Percentiles rank a stretch among this genome's conserved stretches.
These are phyloP conservation scores for Cryphonectria naterciae DNA, from an alignment of 2,329 filamentous ascomycete genomes.

Conservation along the genomic window DNA sequence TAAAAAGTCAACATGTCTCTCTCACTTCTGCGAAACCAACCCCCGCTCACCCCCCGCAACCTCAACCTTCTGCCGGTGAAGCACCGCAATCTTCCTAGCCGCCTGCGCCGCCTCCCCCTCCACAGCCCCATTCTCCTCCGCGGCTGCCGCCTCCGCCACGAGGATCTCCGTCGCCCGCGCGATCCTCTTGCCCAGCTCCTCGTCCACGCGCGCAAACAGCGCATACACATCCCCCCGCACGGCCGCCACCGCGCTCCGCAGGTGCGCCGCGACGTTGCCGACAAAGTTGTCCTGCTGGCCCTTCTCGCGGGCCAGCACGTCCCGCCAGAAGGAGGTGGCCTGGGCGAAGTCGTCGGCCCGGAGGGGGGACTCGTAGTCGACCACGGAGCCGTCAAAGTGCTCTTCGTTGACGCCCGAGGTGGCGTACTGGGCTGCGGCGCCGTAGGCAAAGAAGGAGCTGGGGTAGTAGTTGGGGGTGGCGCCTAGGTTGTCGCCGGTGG, in stretches of 20 bases:
- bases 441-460: constrained; percentile 9
- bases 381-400: constrained; percentile 26
- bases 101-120: not conserved
- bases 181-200: constrained; percentile 31
- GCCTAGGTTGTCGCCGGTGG: constrained; percentile 14
- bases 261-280: constrained; percentile 35
- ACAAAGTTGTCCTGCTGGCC: constrained; percentile 41
- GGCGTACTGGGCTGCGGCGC: constrained; percentile 20
- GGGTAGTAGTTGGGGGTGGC: constrained; percentile 13
- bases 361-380: constrained; percentile 19
- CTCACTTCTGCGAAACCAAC: not conserved
- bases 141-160: not conserved
- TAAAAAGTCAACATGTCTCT: not conserved
- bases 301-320: constrained; percentile 36
- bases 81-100: not conserved
- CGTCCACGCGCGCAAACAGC: constrained; percentile 32
- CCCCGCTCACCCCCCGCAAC: not conserved
- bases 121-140: not conserved
- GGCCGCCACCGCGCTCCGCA: constrained; percentile 17
- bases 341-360: constrained; percentile 26
- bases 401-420: constrained; percentile 12
- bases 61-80: not conserved
- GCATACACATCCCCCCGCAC: constrained; percentile 6
- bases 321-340: constrained; percentile 25
- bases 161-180: constrained; percentile 9